A percentile compares a stretch with the other conserved stretches of the same genome.
Evolutionary conservation across 1,284 basidiomycete species (phyloP).

Genomic region (Ustilago crameri): DNA sequence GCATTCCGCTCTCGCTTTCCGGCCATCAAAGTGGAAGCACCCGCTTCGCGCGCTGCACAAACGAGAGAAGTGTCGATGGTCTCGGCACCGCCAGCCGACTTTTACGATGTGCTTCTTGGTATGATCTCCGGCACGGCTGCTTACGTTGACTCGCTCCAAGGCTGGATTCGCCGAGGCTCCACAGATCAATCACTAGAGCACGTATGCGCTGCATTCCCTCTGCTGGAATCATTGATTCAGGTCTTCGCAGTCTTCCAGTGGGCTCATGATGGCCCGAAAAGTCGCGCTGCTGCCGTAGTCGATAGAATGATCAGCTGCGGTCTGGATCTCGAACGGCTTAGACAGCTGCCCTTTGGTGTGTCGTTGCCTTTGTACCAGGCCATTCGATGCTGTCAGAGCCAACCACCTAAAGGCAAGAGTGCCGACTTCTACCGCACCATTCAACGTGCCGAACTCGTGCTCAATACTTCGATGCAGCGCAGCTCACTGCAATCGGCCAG

Average conservation of each 20-base stretch:
- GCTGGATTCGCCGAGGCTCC: conserved; percentile 9
- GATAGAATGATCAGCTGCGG: conserved; percentile 73
- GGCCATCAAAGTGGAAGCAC: not conserved
- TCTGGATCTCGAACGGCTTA: conserved; percentile 72
- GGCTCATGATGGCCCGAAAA: not conserved
- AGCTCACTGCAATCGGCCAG: conserved; percentile 13
- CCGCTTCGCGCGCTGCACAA: not conserved
- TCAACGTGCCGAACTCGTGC: conserved; percentile 79
- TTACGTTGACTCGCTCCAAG: conserved; percentile 1
- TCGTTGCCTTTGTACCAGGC: conserved; percentile 85
- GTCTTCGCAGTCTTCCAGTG: conserved; percentile 16
- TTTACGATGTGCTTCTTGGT: conserved; percentile 17
- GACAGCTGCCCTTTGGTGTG: conserved; percentile 75
- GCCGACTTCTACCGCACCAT: conserved; percentile 79
- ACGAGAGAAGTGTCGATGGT: not conserved
- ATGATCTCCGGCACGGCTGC: conserved; percentile 1
- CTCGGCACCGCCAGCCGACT: conserved; percentile 10
- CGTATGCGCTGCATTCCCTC: conserved; percentile 10
- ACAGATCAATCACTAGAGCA: not conserved
- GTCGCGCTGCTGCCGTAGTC: conserved; percentile 71
- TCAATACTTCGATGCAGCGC: conserved; percentile 24
- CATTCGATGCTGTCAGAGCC: conserved; percentile 80
- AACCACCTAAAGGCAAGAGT: conserved; percentile 80
- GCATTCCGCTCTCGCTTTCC: conserved; percentile 11
- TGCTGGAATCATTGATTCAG: conserved; percentile 14